Percentiles rank a stretch among this genome's conserved stretches.
These are phyloP conservation scores for Cladosporium oxysporum DNA, from an alignment of 2,329 filamentous ascomycete genomes.

Conservation along the genomic window DNA sequence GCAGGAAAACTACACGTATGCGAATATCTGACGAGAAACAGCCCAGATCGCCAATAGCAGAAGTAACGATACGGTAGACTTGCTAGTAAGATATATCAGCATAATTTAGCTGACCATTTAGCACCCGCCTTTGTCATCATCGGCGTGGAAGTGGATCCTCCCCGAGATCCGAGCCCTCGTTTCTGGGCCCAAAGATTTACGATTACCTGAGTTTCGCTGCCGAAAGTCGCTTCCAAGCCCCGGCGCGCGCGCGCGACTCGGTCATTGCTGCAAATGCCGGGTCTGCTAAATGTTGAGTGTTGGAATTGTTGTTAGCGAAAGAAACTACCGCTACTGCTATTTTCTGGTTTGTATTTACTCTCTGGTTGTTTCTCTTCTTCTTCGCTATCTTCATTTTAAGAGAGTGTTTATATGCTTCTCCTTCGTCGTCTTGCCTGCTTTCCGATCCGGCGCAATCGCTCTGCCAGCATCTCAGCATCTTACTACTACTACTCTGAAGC, in stretches of 20 bases:
- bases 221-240: not conserved
- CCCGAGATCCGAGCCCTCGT: not conserved
- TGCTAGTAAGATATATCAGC: not conserved
- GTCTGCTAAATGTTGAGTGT: not conserved
- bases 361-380: too few relatives aligned
- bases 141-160: not conserved
- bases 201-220: not conserved
- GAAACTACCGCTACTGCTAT: too few relatives aligned
- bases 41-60: too few relatives aligned
- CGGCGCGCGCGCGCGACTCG: not conserved
- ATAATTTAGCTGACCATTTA: conserved; percentile 5
- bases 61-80: not conserved
- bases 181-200: not conserved
- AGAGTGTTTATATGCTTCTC: not conserved
- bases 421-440: not conserved
- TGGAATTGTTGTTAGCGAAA: too few relatives aligned
- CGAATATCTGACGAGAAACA: too few relatives aligned
- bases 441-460: not conserved
- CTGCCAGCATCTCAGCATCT: not conserved
- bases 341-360: not conserved
- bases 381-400: too few relatives aligned
- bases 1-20: too few relatives aligned
- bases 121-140: not conserved
- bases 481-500: not conserved
- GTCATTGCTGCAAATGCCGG: not conserved